Base-by-base conservation (phyloP, 768 basidiomycete genomes). In the Lactifluus hygrophoroides region DNA sequence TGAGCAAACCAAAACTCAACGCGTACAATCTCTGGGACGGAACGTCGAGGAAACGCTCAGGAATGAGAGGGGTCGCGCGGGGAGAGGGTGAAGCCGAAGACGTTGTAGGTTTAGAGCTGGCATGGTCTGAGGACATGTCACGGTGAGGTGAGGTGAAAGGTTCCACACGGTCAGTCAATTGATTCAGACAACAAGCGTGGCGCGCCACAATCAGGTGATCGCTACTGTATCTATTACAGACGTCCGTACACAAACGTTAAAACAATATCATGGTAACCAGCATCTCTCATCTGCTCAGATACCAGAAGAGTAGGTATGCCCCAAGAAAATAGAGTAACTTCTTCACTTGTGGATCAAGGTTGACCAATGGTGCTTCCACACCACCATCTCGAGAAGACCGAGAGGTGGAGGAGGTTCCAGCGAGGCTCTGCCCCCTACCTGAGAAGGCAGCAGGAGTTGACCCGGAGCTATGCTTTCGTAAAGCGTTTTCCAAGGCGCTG, bases 11-110 rank as follows among this genome's bases (percentile, higher is more conserved):
- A 25, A 92, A 71, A 60, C 90, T 87, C 44, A 90, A 75, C 62
- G 80, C 79, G 66, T 94, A 90, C 6, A 89, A 78, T 50, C 93
- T 78, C 68, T 92, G 89, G 16, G 89, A 85, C 21, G 89, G 88
- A 5, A 84, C 75, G 66, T 89, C 87, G 30, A 93, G 64, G 67
- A 83, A 83, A 56, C 76, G 79, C 70, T 90, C 86, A 30, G 90
- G 81, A 51, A 95, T 83, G 37, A 88, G 74, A 42, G 90, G 77
- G 48, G 64, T 68, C 30, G 40, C 42, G 1, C 21, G 52, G 16
- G 48, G 28, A 34, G 61, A 5, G 1, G 28, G 19, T 9, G 42
- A 10, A n/a, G 53, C n/a, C 2, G 54, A 55, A 25, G 62, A 28
- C 23, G 25, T 45, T 38, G 57, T 23, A 14, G 48, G 57, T 51